Evolutionary conservation across 2,329 filamentous ascomycete genomes (phyloP), one percentile per base, ranked within the genome.

Genomic region (Penicillium carneum): DNA sequence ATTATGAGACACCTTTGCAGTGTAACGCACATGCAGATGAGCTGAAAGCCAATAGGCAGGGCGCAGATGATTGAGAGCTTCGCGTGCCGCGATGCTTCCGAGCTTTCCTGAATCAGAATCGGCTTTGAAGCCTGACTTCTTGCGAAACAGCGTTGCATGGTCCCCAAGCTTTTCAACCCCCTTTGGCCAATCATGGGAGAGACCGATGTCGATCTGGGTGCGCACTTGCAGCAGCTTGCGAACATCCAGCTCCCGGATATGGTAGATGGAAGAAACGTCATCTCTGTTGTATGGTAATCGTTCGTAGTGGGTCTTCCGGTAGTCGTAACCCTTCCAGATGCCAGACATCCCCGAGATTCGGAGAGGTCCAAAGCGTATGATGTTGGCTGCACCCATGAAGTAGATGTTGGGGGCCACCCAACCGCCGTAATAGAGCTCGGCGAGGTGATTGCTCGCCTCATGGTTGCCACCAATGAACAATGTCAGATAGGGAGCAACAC

Each of bases 391-490:
- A 50, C 95, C 95, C 76, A 98, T 85, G 79, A 97, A 99, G 82
- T 97, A 99, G 65, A 99, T 98, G 69, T 95, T 96, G 9, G 92
- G 93, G 8, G 94, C 94, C 6, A 92, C 95, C 95, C 95, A 99
- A 52, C 95, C 95, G 53, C 95, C 95, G 74, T 98, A 96, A 80
- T 92, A 96, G 0, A 99, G 85, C 79, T 99, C 95, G 83, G 89
- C 95, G 5, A 97, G 82, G 77, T 98, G 88, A 52, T 91, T 93
- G 71, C 91, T 91, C 0, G 95, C 94, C 80, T 99, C 95, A 72
- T 99, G 95, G 74, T 99, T 99, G 2, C 95, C 95, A 45, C 89
- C 93, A 52, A 97, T 88, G 79, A 98, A 98, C 46, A 98, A 82
- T 16, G 95, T 99, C 47, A 96, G 84, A 74, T 93, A 96, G 0